Conservation (phyloP, 768 basidiomycete genomes). For the Cyathus striatus region DNA sequence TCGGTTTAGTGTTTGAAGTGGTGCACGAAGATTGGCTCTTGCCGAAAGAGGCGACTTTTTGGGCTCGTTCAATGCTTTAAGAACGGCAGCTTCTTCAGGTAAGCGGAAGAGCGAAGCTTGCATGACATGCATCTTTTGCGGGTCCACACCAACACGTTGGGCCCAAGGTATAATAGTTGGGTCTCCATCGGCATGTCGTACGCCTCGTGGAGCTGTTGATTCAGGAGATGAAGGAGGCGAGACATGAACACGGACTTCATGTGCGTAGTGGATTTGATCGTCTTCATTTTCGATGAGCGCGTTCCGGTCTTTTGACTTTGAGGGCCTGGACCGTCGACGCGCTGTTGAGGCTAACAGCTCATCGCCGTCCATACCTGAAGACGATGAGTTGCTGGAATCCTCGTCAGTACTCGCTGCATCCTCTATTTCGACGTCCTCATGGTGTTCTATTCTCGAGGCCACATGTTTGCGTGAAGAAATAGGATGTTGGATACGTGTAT, state of each 20-base stretch:
- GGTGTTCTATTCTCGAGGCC: slow-evolving; percentile 1
- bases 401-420: slow-evolving; percentile 20
- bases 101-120: slow-evolving; percentile 81
- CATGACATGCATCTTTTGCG: slow-evolving; percentile 90
- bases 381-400: slow-evolving; percentile 29
- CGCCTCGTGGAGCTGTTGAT: slow-evolving; percentile 27
- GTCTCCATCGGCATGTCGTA: slow-evolving; percentile 31
- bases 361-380: slow-evolving; percentile 50
- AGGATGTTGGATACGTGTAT: slow-evolving; percentile 5
- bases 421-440: slow-evolving; percentile 27
- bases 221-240: slow-evolving; percentile 24
- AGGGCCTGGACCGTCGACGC: slow-evolving; percentile 12
- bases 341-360: slow-evolving; percentile 26
- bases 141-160: slow-evolving; percentile 70
- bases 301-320: slow-evolving; percentile 26
- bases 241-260: slow-evolving; percentile 34
- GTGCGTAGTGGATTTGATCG: slow-evolving; percentile 40
- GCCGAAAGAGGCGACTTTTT: slow-evolving; percentile 16
- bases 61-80: slow-evolving; percentile 48
- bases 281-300: slow-evolving; percentile 53
- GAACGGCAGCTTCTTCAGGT: slow-evolving; percentile 66
- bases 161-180: slow-evolving; percentile 66
- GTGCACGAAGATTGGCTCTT: slow-evolving; percentile 26
- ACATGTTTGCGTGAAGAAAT: not conserved
- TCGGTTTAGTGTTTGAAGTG: slow-evolving; percentile 39